Evolutionary conservation across 495 filamentous ascomycete genomes (phyloP), one percentile per base, ranked within the genome.

Genomic region (Penicillium malachiteum): DNA sequence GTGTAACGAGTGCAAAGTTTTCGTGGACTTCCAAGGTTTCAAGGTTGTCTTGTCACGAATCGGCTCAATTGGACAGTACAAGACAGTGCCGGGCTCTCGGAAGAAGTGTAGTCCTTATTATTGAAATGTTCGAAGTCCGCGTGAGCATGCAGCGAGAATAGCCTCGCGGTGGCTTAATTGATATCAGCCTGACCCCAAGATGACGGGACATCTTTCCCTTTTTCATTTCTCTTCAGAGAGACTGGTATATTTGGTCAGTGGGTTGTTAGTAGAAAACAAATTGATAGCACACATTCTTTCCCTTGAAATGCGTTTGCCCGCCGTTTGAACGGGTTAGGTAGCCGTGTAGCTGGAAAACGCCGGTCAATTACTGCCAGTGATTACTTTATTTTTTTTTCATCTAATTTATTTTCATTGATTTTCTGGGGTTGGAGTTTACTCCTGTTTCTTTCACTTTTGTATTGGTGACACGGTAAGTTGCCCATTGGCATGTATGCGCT

Each of bases 321-420:
- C 55, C 63, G 63, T 68, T 66, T 66, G 65, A 44, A 26, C 49
- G 41, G 17, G 41, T 43, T 56, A 34, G 43, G 43, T 26, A 38
- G 54, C 40, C 57, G 63, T 26, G 21, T 26, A 26, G 21, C 21
- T 26, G 21, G 63, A 50, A 59, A 56, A 48, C 42, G 40, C 57
- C 56, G 65, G 52, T 50, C 50, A 21, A 50, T 55, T 26, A 26
- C 21, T 26, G 21, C 21, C 21, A 26, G 21, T 26, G 21, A 26
- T 26, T 26, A 48, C 59, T 35, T 41, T 35, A 39, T 58, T 49
- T 42, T 14, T 38, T 52, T 45, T 35, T 52, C 35, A n/a, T 46
- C 21, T 1, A 26, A 7, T 57, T 55, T 17, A 39, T 21, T 41
- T 55, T n/a, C 6, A 32, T 47, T 38, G 18, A n/a, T 8, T 26